Evolutionary conservation across 129 eudicot genomes (phyloP).

Genomic region (Centella asiatica): DNA sequence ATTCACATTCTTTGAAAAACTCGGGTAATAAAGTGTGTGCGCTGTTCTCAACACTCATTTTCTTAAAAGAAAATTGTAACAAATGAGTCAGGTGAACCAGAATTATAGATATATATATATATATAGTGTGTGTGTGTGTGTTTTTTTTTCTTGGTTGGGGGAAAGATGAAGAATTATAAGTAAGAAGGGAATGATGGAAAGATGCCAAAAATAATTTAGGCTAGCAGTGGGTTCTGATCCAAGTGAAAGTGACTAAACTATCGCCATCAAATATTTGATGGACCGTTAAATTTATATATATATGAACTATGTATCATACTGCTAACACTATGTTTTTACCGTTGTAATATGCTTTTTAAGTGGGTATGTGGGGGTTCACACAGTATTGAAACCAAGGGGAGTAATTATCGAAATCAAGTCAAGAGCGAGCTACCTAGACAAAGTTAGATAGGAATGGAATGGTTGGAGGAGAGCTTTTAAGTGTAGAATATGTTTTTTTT

Average conservation of each 20-base stretch:
- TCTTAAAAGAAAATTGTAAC: not conserved
- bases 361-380: too few species aligned
- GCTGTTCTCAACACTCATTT: slow-evolving; percentile 25
- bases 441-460: too few species aligned
- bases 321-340: too few species aligned
- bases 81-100: not conserved
- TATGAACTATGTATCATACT: too few species aligned
- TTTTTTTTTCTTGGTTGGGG: slow-evolving; percentile 7
- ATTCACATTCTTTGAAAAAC: slow-evolving; percentile 30
- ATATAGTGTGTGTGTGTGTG: not conserved
- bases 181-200: slow-evolving; percentile 13
- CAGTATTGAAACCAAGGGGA: too few species aligned
- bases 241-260: slow-evolving; percentile 32
- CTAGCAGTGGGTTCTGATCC: not conserved
- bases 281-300: not conserved
- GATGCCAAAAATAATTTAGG: not conserved
- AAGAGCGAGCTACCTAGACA: too few species aligned
- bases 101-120: too few species aligned
- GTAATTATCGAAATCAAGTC: too few species aligned
- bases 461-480: too few species aligned
- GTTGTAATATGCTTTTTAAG: too few species aligned
- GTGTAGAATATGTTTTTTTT: too few species aligned
- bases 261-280: slow-evolving; percentile 21
- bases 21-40: slow-evolving; percentile 21
- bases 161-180: slow-evolving; percentile 14